phyloP scores from a whole-genome alignment of 2,329 filamentous ascomycete species.

The Aspergillus sp. region DNA sequence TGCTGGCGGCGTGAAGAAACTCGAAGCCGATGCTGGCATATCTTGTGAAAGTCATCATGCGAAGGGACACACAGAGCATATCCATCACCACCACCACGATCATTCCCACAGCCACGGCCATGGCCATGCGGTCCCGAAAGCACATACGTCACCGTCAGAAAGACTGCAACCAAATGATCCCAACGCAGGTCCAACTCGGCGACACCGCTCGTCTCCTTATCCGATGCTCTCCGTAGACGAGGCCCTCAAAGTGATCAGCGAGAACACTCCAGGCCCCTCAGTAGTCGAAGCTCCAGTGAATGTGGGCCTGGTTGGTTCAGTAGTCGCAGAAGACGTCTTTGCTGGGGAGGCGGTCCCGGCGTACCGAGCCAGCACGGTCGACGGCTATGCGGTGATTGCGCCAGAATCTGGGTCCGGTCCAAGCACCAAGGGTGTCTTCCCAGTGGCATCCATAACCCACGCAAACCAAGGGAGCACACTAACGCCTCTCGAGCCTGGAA shows the following conservation, averaged over 20 bases:
- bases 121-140: slow-evolving; percentile 53
- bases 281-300: slow-evolving; percentile 53
- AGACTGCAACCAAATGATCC: slow-evolving; percentile 51
- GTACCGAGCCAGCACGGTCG: slow-evolving; percentile 91
- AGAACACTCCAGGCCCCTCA: slow-evolving; percentile 59
- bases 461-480: slow-evolving; percentile 66
- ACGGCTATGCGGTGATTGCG: slow-evolving; percentile 80
- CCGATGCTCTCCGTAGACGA: slow-evolving; percentile 83
- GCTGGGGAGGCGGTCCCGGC: slow-evolving; percentile 80
- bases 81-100: slow-evolving; percentile 37
- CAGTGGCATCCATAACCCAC: slow-evolving; percentile 78
- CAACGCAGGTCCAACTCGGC: slow-evolving; percentile 51
- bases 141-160: slow-evolving; percentile 60
- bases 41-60: slow-evolving; percentile 9
- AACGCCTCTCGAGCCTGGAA: slow-evolving; percentile 55
- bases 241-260: slow-evolving; percentile 62
- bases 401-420: slow-evolving; percentile 39
- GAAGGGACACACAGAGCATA: slow-evolving; percentile 18
- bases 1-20: slow-evolving; percentile 66
- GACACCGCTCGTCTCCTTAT: slow-evolving; percentile 80
- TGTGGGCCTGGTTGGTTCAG: slow-evolving; percentile 58
- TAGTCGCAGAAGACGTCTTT: slow-evolving; percentile 73
- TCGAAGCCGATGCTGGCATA: slow-evolving; percentile 75
- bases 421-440: slow-evolving; percentile 68
- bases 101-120: slow-evolving; percentile 54